Evolutionary conservation across 2,329 filamentous ascomycete species (phyloP).

Genomic region (Trichophyton rubrum): DNA sequence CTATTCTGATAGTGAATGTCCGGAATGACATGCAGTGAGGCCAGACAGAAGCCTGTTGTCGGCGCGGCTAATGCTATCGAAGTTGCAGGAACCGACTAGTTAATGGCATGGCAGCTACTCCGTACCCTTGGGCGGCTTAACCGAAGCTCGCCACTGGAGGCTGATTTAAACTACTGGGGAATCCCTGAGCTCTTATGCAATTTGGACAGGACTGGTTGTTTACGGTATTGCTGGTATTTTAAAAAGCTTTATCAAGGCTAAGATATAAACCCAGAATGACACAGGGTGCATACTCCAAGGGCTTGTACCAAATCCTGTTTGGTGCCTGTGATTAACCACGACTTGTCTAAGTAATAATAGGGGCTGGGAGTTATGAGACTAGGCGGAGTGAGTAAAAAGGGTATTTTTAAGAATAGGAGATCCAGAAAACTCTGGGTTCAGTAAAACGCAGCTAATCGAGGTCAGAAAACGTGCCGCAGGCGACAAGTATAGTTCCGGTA

Average conservation of each 20-base stretch:
- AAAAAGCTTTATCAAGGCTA: too few species aligned
- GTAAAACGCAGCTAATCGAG: constrained; percentile 59
- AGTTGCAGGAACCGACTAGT: neutral
- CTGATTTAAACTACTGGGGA: neutral
- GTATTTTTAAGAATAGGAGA: constrained; percentile 89
- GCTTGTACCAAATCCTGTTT: neutral
- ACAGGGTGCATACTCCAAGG: neutral
- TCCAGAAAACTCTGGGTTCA: constrained; percentile 87
- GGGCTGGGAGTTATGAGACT: neutral
- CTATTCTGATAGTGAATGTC: too few species aligned
- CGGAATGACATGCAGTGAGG: too few species aligned
- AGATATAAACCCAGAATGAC: neutral
- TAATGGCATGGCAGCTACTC: too few species aligned
- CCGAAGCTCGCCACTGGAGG: too few species aligned
- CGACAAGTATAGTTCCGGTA: neutral
- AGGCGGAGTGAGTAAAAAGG: constrained; percentile 43
- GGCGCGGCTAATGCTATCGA: neutral
- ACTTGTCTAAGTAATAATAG: neutral
- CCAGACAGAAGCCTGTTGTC: too few species aligned
- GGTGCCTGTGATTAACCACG: neutral
- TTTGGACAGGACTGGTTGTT: neutral
- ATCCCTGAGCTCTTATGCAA: neutral
- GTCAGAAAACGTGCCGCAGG: constrained; percentile 5
- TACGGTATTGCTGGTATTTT: too few species aligned
- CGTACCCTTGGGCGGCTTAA: neutral